These are phyloP conservation scores for Bothriochloa decipiens DNA, from an alignment of 176 grass and related monocot species.

Conservation along the genomic window DNA sequence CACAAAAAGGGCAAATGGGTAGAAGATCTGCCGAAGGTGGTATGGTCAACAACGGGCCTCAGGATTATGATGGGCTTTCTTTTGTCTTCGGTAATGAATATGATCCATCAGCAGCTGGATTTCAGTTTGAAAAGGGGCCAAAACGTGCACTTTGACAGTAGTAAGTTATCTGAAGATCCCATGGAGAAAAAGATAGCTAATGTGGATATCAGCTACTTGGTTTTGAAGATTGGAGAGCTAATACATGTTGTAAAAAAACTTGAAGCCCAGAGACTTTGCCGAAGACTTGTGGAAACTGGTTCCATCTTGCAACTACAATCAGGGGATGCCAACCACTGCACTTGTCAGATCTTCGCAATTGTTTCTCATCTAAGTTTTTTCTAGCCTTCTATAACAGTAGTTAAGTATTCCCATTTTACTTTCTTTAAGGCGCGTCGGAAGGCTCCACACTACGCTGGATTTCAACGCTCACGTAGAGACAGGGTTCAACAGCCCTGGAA, in stretches of 20 bases:
- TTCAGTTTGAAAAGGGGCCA: too few relatives aligned
- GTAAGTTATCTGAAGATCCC: not conserved
- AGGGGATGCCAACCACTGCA: conserved; percentile 30
- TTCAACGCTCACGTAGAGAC: too few relatives aligned
- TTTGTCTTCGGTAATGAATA: conserved; percentile 14
- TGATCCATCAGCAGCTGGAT: not conserved
- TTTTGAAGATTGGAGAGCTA: conserved; percentile 44
- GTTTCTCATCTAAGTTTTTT: conserved; percentile 38
- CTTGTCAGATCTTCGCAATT: conserved; percentile 38
- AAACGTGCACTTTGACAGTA: too few relatives aligned
- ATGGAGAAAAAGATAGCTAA: not conserved
- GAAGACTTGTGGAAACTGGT: conserved; percentile 33
- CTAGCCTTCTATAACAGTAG: conserved; percentile 19
- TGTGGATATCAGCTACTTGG: conserved; percentile 7
- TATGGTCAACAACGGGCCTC: too few relatives aligned
- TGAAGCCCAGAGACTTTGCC: conserved; percentile 39
- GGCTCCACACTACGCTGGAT: too few relatives aligned
- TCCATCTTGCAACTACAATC: conserved; percentile 26
- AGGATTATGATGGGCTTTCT: conserved; percentile 4
- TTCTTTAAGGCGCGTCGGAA: too few relatives aligned
- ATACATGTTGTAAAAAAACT: conserved; percentile 36
- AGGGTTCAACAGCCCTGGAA: too few relatives aligned
- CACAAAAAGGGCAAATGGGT: too few relatives aligned
- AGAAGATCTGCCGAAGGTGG: too few relatives aligned
- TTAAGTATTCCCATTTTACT: too few relatives aligned